A percentile compares a stretch with the other conserved stretches of the same genome.
phyloP scores from a whole-genome alignment of 768 basidiomycete species.

The Pluteus cervinus region DNA sequence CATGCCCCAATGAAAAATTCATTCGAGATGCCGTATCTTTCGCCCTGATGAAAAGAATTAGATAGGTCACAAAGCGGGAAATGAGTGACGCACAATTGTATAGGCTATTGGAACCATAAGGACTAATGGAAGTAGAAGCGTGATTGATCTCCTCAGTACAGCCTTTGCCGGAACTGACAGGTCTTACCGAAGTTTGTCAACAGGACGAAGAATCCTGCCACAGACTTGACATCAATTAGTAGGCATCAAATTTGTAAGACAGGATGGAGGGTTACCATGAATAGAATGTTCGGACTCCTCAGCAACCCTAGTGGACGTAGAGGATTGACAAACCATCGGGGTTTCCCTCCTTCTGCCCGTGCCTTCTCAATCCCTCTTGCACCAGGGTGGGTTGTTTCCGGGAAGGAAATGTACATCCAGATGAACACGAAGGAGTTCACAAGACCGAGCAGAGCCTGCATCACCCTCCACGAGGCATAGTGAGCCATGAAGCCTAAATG shows the following conservation, averaged over 20 bases:
- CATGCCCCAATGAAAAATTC: slow-evolving; percentile 53
- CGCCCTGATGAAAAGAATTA: slow-evolving; percentile 34
- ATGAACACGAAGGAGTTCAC: slow-evolving; percentile 33
- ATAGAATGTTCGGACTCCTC: slow-evolving; percentile 52
- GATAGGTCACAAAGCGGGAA: background rate
- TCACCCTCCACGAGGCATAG: slow-evolving; percentile 61
- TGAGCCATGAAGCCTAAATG: slow-evolving; percentile 43
- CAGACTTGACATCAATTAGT: no score
- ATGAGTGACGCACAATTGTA: slow-evolving; percentile 50
- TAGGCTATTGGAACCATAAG: slow-evolving; percentile 58
- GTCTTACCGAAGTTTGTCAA: slow-evolving; percentile 39
- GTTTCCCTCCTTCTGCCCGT: slow-evolving; percentile 12
- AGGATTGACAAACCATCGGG: slow-evolving; percentile 46
- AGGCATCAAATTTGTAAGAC: no score
- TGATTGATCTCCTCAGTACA: slow-evolving; percentile 15
- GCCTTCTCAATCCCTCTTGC: slow-evolving; percentile 47
- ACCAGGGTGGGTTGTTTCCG: slow-evolving; percentile 64
- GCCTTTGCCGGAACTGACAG: background rate
- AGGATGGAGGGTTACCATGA: slow-evolving; percentile 30
- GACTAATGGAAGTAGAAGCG: slow-evolving; percentile 33
- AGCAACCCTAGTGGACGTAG: slow-evolving; percentile 44
- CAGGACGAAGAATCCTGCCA: slow-evolving; percentile 23
- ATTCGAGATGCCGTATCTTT: slow-evolving; percentile 47
- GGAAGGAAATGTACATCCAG: slow-evolving; percentile 40
- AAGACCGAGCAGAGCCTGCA: slow-evolving; percentile 42